A percentile compares a stretch with the other conserved stretches of the same genome.
These are phyloP conservation scores for Heterobasidion irregulare DNA, from an alignment of 1,284 basidiomycete species.

Conservation along the genomic window DNA sequence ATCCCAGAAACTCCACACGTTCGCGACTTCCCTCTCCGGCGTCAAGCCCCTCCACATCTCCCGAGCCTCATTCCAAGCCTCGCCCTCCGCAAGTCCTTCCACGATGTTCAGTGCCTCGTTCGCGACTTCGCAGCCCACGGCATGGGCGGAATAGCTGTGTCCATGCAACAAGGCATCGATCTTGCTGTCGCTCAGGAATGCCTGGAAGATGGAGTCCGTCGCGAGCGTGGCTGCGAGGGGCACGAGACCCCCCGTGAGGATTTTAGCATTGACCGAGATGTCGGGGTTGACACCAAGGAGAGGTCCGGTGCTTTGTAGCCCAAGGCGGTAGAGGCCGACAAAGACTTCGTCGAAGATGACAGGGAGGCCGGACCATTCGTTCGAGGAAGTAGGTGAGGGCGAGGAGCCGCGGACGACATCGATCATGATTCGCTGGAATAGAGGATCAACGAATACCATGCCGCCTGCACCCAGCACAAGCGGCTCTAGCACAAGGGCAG, in stretches of 20 bases:
- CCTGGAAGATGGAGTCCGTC: conserved; percentile 68
- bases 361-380: conserved; percentile 70
- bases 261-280: conserved; percentile 89
- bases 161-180: conserved; percentile 87
- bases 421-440: conserved; percentile 87
- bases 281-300: conserved; percentile 75
- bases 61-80: conserved; percentile 49
- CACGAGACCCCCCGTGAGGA: conserved; percentile 88
- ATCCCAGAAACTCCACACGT: conserved; percentile 88
- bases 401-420: conserved; percentile 62
- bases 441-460: conserved; percentile 96
- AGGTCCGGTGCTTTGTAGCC: conserved; percentile 56
- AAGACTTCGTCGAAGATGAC: conserved; percentile 98
- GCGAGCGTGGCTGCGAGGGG: conserved; percentile 86
- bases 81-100: conserved; percentile 36
- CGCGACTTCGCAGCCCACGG: conserved; percentile 89
- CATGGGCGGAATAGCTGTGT: conserved; percentile 91
- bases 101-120: conserved; percentile 71
- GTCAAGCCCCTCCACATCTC: conserved; percentile 31
- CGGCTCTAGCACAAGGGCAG: conserved; percentile 86
- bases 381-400: conserved; percentile 6
- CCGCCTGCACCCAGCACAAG: conserved; percentile 94
- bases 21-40: conserved; percentile 1
- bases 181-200: conserved; percentile 75
- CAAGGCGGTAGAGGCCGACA: conserved; percentile 84